phyloP scores from a whole-genome alignment of 768 basidiomycete species.

The Hericium alpestre region DNA sequence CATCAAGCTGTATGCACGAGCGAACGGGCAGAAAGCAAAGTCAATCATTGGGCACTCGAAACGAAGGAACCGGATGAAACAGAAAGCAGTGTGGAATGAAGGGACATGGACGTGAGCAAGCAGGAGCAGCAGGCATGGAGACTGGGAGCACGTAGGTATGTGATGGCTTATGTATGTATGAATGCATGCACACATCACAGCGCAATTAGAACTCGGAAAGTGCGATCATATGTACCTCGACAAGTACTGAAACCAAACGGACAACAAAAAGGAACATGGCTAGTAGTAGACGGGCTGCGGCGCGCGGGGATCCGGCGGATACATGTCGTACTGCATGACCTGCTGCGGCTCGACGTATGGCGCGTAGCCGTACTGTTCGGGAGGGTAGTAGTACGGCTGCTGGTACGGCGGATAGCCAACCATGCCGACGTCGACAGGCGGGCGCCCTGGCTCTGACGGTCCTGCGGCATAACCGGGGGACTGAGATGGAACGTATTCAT shows the following conservation, averaged over 20 bases:
- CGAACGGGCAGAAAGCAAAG: too few species aligned
- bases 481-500: conserved; percentile 17
- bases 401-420: conserved; percentile 52
- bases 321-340: conserved; percentile 56
- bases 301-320: conserved; percentile 36
- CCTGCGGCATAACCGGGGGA: conserved; percentile 1
- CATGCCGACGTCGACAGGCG: conserved; percentile 28
- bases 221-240: too few species aligned
- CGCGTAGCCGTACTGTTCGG: conserved; percentile 56
- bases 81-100: too few species aligned
- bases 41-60: too few species aligned
- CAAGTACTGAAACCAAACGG: background rate
- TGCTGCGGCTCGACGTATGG: conserved; percentile 33
- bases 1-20: too few species aligned
- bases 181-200: too few species aligned
- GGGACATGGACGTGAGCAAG: too few species aligned
- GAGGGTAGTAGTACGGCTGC: conserved; percentile 54
- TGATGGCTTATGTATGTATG: too few species aligned
- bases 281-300: conserved; percentile 55
- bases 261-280: conserved; percentile 16
- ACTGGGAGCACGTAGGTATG: too few species aligned
- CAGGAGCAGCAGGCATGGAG: too few species aligned
- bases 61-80: too few species aligned
- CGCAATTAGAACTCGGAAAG: too few species aligned
- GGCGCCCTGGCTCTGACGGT: conserved; percentile 10